Percentiles rank a stretch among this genome's conserved stretches.
These are phyloP conservation scores for Lipomyces sp. DNA, from an alignment of 805 yeast species.

Conservation along the genomic window DNA sequence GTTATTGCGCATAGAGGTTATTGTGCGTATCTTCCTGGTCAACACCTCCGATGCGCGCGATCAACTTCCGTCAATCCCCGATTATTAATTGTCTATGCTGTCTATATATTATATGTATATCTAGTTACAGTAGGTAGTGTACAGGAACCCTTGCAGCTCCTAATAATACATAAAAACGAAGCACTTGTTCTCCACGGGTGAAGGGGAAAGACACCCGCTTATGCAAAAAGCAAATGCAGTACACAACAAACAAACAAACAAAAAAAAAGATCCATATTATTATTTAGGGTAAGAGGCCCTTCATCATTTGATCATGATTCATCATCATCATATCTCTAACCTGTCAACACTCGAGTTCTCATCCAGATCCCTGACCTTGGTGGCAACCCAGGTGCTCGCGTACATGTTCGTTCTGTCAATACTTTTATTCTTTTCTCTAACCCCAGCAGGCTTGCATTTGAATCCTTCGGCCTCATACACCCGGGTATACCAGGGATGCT, in stretches of 20 bases:
- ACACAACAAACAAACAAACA: no score
- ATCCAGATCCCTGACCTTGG: conserved; percentile 30
- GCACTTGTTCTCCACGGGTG: no score
- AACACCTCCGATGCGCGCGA: no score
- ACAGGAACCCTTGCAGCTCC: conserved; percentile 1
- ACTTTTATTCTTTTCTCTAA: conserved; percentile 63
- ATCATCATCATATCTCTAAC: background rate
- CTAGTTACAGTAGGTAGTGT: conserved; percentile 1
- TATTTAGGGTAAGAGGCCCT: no score
- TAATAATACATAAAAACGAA: background rate
- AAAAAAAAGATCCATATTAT: no score
- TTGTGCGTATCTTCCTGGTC: no score
- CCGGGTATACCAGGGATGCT: conserved; percentile 75
- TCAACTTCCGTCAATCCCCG: no score
- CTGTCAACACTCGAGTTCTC: conserved; percentile 22
- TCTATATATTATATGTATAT: background rate
- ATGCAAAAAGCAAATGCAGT: background rate
- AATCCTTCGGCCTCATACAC: conserved; percentile 73
- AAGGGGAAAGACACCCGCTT: no score
- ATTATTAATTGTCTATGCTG: background rate
- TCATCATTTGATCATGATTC: no score
- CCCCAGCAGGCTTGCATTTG: conserved; percentile 68
- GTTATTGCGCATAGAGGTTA: no score
- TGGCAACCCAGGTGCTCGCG: conserved; percentile 78
- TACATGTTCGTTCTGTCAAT: conserved; percentile 87